These are phyloP conservation scores for Cymodocea nodosa DNA, from an alignment of 116 monocot species.

Conservation along the genomic window DNA sequence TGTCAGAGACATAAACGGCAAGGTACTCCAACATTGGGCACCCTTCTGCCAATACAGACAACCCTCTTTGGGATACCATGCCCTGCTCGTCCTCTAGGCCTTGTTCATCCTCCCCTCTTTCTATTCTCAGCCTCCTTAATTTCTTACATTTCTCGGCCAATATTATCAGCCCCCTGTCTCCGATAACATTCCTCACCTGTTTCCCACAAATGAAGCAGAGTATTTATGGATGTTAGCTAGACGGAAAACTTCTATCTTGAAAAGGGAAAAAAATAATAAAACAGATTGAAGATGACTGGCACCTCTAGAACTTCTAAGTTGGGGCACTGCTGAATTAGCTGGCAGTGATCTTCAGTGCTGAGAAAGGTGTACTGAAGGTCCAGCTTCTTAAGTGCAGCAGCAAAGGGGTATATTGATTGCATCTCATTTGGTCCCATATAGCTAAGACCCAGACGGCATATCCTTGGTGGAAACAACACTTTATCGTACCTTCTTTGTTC, in stretches of 20 bases:
- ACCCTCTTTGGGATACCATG: constrained; percentile 63
- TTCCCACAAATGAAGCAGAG: neutral
- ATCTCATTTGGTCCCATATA: constrained; percentile 74
- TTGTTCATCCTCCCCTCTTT: constrained; percentile 80
- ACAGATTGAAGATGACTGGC: neutral
- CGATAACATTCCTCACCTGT: constrained; percentile 93
- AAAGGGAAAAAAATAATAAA: neutral
- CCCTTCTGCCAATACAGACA: constrained; percentile 51
- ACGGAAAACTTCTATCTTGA: neutral
- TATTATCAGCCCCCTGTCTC: constrained; percentile 82
- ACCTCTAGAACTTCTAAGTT: constrained; percentile 90
- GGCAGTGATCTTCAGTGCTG: constrained; percentile 86
- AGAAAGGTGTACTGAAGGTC: constrained; percentile 84
- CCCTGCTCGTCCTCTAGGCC: constrained; percentile 87
- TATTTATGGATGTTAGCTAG: neutral
- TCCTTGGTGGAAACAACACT: constrained; percentile 45
- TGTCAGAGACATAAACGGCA: constrained; percentile 80
- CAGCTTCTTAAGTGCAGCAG: constrained; percentile 68
- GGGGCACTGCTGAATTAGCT: constrained; percentile 79
- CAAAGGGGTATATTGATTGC: constrained; percentile 52
- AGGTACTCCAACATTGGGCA: constrained; percentile 69
- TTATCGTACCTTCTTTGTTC: constrained; percentile 24
- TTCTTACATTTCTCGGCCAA: constrained; percentile 64
- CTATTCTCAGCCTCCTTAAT: constrained; percentile 72
- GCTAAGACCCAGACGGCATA: constrained; percentile 44